Conservation (phyloP, 2,329 filamentous ascomycete species). For the Fusarium chuoi region DNA sequence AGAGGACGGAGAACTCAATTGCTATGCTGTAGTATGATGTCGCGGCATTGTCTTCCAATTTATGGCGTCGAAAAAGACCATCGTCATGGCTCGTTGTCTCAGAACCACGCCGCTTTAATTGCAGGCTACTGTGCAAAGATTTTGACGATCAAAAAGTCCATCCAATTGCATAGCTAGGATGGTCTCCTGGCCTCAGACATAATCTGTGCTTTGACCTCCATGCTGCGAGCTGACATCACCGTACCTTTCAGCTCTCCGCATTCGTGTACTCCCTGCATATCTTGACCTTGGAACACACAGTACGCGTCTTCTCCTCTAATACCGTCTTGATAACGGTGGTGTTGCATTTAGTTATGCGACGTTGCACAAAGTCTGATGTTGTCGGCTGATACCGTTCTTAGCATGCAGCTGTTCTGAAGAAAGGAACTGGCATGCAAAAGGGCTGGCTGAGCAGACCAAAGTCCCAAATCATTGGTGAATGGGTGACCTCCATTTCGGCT, state of each 20-base stretch:
- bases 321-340: accelerated
- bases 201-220: neutral
- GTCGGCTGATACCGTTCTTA: too few relatives aligned
- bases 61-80: neutral
- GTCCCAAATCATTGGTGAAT: neutral
- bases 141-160: accelerated
- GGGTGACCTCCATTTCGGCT: neutral
- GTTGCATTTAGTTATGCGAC: neutral
- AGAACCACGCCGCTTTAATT: neutral
- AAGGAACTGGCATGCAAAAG: neutral
- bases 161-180: neutral
- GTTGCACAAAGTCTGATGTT: neutral
- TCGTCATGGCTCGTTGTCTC: neutral
- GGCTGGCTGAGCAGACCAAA: neutral
- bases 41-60: neutral
- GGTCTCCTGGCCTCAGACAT: accelerated
- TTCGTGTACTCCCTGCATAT: neutral
- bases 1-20: neutral
- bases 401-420: neutral
- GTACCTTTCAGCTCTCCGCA: neutral
- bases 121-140: neutral
- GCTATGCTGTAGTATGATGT: accelerated
- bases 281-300: accelerated
- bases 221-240: neutral
- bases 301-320: neutral